Conservation (phyloP, 495 filamentous ascomycete genomes). For the Penicillium cosmopolitanum region DNA sequence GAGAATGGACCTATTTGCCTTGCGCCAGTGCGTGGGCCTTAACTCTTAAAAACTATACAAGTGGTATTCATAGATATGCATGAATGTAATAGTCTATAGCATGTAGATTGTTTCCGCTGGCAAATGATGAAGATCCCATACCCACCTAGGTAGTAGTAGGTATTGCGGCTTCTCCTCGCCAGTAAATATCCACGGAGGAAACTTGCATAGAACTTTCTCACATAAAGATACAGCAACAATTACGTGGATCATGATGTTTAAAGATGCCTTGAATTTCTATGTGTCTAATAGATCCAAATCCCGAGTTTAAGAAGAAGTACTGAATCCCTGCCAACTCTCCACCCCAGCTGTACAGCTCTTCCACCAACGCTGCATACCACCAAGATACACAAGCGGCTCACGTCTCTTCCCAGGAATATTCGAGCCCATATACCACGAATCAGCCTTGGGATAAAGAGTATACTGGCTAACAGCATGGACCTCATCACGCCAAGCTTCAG, state of each 20-base stretch:
- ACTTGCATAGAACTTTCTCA: too few species aligned
- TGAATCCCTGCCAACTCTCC: conserved; percentile 24
- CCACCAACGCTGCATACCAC: conserved; percentile 40
- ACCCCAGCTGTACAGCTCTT: conserved; percentile 21
- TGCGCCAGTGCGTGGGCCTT: too few species aligned
- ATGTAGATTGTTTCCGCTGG: not conserved
- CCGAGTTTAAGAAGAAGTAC: not conserved
- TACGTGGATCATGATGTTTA: too few species aligned
- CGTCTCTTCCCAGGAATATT: conserved; percentile 49
- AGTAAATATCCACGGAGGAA: too few species aligned
- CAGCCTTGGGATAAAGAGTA: conserved; percentile 36
- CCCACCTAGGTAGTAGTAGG: too few species aligned
- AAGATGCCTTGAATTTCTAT: too few species aligned
- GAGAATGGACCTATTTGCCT: not conserved
- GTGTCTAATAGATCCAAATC: too few species aligned
- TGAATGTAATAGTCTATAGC: too few species aligned
- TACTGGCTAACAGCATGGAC: conserved; percentile 28
- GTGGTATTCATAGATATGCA: too few species aligned
- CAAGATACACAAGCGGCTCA: conserved; percentile 44
- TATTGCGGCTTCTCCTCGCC: too few species aligned
- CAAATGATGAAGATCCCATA: not conserved
- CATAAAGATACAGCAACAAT: too few species aligned
- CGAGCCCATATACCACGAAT: conserved; percentile 50
- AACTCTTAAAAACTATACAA: too few species aligned
- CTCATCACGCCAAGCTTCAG: conserved; percentile 41